Evolutionary conservation across 139 green algal species (phyloP).

Genomic region (Coelastrella sp.): DNA sequence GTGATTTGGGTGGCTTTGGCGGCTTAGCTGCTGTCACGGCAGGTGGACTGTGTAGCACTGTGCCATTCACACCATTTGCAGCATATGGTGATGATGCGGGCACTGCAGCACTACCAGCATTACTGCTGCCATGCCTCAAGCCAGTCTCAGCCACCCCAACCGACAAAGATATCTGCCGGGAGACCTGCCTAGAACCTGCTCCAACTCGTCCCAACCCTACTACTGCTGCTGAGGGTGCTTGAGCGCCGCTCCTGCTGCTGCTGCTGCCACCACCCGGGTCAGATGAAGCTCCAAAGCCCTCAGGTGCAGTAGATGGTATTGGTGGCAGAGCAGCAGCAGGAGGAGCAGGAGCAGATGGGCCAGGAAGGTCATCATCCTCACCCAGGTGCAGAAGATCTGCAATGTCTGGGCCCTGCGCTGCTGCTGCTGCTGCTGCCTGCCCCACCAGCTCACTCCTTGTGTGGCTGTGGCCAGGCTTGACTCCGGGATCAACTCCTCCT

Average conservation of each 20-base stretch:
- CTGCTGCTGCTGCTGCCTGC: not conserved
- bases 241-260: not conserved
- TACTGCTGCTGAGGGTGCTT: not conserved
- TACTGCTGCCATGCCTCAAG: not conserved
- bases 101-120: not conserved
- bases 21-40: not conserved
- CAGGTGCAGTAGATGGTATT: not conserved
- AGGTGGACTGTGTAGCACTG: not conserved
- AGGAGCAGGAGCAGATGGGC: not conserved
- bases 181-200: not conserved
- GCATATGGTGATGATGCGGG: not conserved
- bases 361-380: not conserved
- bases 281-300: not conserved
- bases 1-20: not conserved
- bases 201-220: not conserved
- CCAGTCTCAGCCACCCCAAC: not conserved
- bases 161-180: too few species aligned
- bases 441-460: slow-evolving; percentile 15
- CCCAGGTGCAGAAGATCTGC: slow-evolving; percentile 35
- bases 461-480: slow-evolving; percentile 11
- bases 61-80: not conserved
- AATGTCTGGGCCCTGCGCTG: not conserved
- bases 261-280: not conserved
- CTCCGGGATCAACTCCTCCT: not conserved
- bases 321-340: slow-evolving; percentile 24